Conservation (phyloP, 371 early-diverging fungal genomes). For the Lichtheimia ramosa region DNA sequence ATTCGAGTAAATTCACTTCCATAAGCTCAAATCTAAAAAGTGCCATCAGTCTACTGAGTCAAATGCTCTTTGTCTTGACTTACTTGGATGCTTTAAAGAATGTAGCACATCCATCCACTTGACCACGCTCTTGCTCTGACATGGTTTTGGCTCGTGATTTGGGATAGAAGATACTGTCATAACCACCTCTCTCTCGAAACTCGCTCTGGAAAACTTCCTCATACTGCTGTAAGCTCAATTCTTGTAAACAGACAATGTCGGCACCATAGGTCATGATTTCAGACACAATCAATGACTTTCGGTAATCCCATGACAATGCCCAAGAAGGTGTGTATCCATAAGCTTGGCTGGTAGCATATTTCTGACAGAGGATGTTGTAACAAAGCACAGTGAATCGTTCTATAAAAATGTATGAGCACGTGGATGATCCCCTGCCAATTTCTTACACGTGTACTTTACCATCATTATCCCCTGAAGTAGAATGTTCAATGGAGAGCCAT, state of each 20-base stretch:
- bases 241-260: conserved; percentile 92
- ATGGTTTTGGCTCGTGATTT: conserved; percentile 94
- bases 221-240: conserved; percentile 49
- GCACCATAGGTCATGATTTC: conserved; percentile 88
- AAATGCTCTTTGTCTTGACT: conserved; percentile 5
- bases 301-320: conserved; percentile 94
- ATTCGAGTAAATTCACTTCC: conserved; percentile 86
- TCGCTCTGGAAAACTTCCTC: conserved; percentile 85
- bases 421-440: too few relatives aligned
- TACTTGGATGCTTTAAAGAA: conserved; percentile 90
- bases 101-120: conserved; percentile 98
- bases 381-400: conserved; percentile 87
- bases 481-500: conserved; percentile 80
- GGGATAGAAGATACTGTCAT: conserved; percentile 93
- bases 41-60: not conserved
- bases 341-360: conserved; percentile 85
- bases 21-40: conserved; percentile 68
- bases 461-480: conserved; percentile 16
- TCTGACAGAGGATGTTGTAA: conserved; percentile 95
- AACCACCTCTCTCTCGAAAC: conserved; percentile 73
- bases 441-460: not conserved
- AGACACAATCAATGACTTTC: conserved; percentile 89
- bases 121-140: conserved; percentile 83
- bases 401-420: conserved; percentile 8
- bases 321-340: conserved; percentile 98